These are phyloP conservation scores for Chaetomium olivaceum DNA, from an alignment of 2,329 filamentous ascomycete species.

Conservation along the genomic window DNA sequence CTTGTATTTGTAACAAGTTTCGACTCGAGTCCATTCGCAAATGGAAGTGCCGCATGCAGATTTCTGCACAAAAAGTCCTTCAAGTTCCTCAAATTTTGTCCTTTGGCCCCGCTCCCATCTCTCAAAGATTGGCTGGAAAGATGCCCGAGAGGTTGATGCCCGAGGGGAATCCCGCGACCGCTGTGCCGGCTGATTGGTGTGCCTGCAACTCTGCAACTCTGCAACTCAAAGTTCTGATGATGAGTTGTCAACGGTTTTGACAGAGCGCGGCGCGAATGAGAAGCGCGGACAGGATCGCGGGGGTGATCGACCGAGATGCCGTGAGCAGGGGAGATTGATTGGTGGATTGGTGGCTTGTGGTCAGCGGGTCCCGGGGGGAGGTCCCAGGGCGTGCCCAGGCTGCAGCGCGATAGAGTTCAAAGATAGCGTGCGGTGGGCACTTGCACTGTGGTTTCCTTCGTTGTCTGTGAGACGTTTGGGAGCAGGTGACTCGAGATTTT, in stretches of 20 bases:
- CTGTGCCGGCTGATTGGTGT: conserved; percentile 26
- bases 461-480: not conserved
- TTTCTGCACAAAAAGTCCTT: not conserved
- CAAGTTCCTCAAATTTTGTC: not conserved
- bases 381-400: not conserved
- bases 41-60: conserved; percentile 1
- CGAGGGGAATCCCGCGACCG: conserved; percentile 16
- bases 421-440: not conserved
- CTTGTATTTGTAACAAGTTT: not conserved
- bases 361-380: not conserved
- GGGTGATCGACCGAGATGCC: conserved; percentile 18
- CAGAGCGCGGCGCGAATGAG: conserved; percentile 24
- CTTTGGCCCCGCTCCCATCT: conserved; percentile 22
- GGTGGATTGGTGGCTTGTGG: conserved; percentile 14
- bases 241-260: conserved; percentile 22
- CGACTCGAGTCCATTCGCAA: not conserved
- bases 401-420: conserved; percentile 9
- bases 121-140: not conserved
- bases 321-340: conserved; percentile 13
- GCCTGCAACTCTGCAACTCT: conserved; percentile 18
- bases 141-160: conserved; percentile 21
- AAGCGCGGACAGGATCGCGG: conserved; percentile 4
- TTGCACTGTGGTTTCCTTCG: not conserved
- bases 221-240: conserved; percentile 18
- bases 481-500: conserved; percentile 19